A percentile compares a stretch with the other conserved stretches of the same genome.
Evolutionary conservation across 305 asterid genomes (phyloP).

Genomic region (Fraxinus sp.): DNA sequence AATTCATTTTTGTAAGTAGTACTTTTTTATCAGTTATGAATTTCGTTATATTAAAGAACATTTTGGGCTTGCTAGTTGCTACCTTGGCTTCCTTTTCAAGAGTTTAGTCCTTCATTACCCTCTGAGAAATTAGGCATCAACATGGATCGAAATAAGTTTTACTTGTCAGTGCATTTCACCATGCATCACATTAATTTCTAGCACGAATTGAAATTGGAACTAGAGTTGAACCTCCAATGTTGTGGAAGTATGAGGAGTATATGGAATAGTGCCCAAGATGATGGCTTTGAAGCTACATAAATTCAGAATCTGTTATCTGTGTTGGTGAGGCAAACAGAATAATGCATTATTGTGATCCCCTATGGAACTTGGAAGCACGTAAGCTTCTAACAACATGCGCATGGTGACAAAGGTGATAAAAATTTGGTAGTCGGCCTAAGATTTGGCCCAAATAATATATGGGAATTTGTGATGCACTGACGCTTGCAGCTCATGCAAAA

Average conservation of each 20-base stretch:
- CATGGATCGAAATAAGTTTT: not conserved
- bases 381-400: not conserved
- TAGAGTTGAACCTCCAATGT: not conserved
- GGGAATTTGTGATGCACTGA: not conserved
- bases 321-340: not conserved
- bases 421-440: not conserved
- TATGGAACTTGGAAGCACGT: not conserved
- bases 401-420: not conserved
- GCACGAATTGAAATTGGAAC: not conserved
- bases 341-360: not conserved
- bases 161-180: not conserved
- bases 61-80: not conserved
- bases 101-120: not conserved
- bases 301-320: not conserved
- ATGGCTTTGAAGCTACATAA: not conserved
- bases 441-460: not conserved
- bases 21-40: not conserved
- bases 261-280: not conserved
- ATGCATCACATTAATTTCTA: not conserved
- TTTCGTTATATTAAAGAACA: not conserved
- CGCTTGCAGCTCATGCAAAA: not conserved
- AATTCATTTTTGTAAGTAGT: not conserved
- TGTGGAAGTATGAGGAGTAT: not conserved
- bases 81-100: not conserved
- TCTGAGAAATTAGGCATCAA: not conserved